A percentile compares a stretch with the other conserved stretches of the same genome.
Evolutionary conservation across 495 filamentous ascomycete species (phyloP).

Genomic region (Lineolata rhizophorae): DNA sequence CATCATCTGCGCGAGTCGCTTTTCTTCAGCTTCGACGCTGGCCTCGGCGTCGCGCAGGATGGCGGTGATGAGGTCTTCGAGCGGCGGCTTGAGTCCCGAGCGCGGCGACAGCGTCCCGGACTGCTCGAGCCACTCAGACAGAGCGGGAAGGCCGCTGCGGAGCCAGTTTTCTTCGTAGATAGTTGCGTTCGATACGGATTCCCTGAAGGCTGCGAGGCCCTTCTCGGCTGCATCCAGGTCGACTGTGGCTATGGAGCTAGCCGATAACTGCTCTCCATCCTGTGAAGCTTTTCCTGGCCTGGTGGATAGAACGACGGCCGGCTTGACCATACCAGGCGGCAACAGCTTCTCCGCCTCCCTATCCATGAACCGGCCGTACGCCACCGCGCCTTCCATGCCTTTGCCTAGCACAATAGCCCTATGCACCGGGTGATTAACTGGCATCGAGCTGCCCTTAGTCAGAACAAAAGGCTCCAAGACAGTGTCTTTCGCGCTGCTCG

Average conservation of each 20-base stretch:
- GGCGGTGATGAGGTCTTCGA: slow-evolving; percentile 43
- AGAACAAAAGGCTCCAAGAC: slow-evolving; percentile 55
- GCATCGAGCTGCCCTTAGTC: slow-evolving; percentile 35
- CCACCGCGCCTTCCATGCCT: slow-evolving; percentile 32
- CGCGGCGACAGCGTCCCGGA: slow-evolving; percentile 21
- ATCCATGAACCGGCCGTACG: slow-evolving; percentile 25
- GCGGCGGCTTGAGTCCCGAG: slow-evolving; percentile 31
- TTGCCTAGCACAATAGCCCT: slow-evolving; percentile 53
- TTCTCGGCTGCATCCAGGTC: slow-evolving; percentile 31
- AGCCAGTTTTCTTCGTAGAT: slow-evolving; percentile 55
- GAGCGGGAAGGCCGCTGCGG: slow-evolving; percentile 37
- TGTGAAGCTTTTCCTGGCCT: too few relatives aligned
- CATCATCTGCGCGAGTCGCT: slow-evolving; percentile 17
- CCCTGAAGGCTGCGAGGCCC: slow-evolving; percentile 41
- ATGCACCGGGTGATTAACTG: slow-evolving; percentile 69
- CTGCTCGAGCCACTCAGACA: slow-evolving; percentile 62
- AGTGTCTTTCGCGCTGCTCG: slow-evolving; percentile 26
- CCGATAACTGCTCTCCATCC: slow-evolving; percentile 8
- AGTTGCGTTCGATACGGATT: slow-evolving; percentile 41
- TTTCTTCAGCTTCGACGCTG: slow-evolving; percentile 28
- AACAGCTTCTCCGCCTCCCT: too few relatives aligned
- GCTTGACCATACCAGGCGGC: slow-evolving; percentile 29
- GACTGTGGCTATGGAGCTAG: slow-evolving; percentile 21
- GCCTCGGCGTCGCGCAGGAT: slow-evolving; percentile 35
- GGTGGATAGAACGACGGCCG: slow-evolving; percentile 30